phyloP scores from a whole-genome alignment of 129 eudicot genomes.

The Lactuca saligna region DNA sequence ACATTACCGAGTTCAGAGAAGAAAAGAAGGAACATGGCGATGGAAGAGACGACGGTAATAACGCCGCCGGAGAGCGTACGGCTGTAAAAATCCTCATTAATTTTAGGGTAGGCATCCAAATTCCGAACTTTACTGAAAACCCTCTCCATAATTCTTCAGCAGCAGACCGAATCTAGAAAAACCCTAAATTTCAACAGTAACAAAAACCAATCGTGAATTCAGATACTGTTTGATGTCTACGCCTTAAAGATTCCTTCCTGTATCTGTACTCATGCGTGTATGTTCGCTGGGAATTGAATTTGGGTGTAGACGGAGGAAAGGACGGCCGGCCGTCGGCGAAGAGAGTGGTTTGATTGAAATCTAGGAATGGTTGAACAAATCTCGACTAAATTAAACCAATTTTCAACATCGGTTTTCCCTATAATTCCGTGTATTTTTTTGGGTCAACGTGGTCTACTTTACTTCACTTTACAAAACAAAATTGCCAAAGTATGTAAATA shows the following conservation, averaged over 20 bases:
- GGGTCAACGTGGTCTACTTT: constrained; percentile 31
- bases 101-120: constrained; percentile 80
- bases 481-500: not conserved
- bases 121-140: constrained; percentile 60
- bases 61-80: constrained; percentile 84
- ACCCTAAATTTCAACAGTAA: constrained; percentile 2
- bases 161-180: constrained; percentile 2
- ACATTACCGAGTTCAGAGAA: constrained; percentile 71
- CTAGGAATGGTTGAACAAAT: constrained; percentile 35
- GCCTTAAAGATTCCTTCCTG: constrained; percentile 16
- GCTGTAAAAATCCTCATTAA: constrained; percentile 88
- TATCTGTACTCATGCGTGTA: not conserved
- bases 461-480: not conserved
- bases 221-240: not conserved
- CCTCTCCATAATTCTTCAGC: constrained; percentile 44
- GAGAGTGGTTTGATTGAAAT: constrained; percentile 7
- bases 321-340: constrained; percentile 28
- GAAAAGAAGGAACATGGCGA: constrained; percentile 67
- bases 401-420: constrained; percentile 14
- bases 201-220: constrained; percentile 18
- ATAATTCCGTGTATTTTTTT: constrained; percentile 17
- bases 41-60: constrained; percentile 66
- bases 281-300: not conserved
- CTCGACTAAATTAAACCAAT: constrained; percentile 30
- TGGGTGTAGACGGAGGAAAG: constrained; percentile 14